Evolutionary conservation across 345 rosid genomes (phyloP), one percentile per base, ranked within the genome.

Genomic region (Litchi chinensis): DNA sequence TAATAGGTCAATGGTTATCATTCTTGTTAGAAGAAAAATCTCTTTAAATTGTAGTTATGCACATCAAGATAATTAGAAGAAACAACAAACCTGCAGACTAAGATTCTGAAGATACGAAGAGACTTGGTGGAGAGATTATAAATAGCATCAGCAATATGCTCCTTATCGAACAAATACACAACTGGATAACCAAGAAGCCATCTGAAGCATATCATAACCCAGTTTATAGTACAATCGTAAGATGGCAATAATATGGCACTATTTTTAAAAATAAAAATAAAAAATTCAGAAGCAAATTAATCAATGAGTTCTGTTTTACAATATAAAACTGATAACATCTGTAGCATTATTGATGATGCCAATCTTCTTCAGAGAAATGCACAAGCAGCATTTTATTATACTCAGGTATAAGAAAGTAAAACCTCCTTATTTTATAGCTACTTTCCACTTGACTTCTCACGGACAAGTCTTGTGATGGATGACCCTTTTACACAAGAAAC

Each of bases 131-230:
- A 91, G 67, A 96, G 93, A 82, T 96, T 96, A 81, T 86, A 89
- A 54, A 92, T 87, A 67, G 97, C 98, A 44, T 90, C 93, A 78
- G 85, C 88, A 79, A 92, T 93, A 68, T 89, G 92, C 79, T 91
- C 93, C 84, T 87, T 93, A 86, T 91, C 66, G 75, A 96, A 96
- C 87, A 96, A 82, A 85, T 96, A 96, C 78, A 96, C 92, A 0
- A 93, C 91, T 19, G 98, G 97, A 84, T 96, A 93, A 75, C 93
- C 97, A 79, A 96, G 92, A 74, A 96, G 92, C 99, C 99, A 96
- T 75, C 97, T 96, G 90, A 54, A 70, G 74, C 60, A 79, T 43
- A 81, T 69, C 28, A 79, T 80, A 78, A 32, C 22, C 52, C 82
- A 54, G 16, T 70, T 76, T 37, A 81, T 9, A 4, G 6, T 50